Evolutionary conservation across 805 yeast genomes (phyloP), one percentile per base, ranked within the genome.

Genomic region (Yarrowia deformans): DNA sequence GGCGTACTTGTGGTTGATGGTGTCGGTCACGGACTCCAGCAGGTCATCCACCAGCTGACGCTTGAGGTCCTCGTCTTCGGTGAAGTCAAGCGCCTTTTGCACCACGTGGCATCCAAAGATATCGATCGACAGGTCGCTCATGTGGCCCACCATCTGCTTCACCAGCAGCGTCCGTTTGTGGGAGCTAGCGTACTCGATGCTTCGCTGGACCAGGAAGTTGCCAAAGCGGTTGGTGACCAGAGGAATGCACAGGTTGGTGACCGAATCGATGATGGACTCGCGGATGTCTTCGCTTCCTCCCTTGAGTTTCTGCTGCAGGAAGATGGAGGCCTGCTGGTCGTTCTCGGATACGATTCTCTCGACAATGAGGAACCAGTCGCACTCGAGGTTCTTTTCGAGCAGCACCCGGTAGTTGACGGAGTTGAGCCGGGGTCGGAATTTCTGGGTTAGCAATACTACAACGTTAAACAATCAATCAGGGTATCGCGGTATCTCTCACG

Each of bases 31-130:
- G 9, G 74, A 71, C 34, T 71, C 72, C 14, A 79, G 74, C 70
- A 81, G 73, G 63, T 81, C 83, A n/a, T 78, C 76, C n/a, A 80
- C 75, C 58, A 81, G 74, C 16, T 69, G 70, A 8, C 72, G 71
- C 67, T 76, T 78, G 14, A 73, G 72, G 5, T 70, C 72, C 37
- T 74, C 74, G 66, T 60, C 66, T 6, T 73, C 72, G 13, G 77
- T 76, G 42, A 77, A 77, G 55, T 79, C 83, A 23, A 81, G 73
- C 2, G 82, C 78, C 68, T 78, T 78, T 63, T 81, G 83, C 10
- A 81, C 75, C 3, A 81, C 83, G 70, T 81, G 83, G 69, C 83
- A 81, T 14, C 82, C 82, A 69, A 79, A 81, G 8, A 77, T 77
- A 67, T 81, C 78, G 72, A 73, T 75, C 6, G 83, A 73, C 18